phyloP scores from a whole-genome alignment of 2,329 filamentous ascomycete genomes.

The Colletotrichum melonis region DNA sequence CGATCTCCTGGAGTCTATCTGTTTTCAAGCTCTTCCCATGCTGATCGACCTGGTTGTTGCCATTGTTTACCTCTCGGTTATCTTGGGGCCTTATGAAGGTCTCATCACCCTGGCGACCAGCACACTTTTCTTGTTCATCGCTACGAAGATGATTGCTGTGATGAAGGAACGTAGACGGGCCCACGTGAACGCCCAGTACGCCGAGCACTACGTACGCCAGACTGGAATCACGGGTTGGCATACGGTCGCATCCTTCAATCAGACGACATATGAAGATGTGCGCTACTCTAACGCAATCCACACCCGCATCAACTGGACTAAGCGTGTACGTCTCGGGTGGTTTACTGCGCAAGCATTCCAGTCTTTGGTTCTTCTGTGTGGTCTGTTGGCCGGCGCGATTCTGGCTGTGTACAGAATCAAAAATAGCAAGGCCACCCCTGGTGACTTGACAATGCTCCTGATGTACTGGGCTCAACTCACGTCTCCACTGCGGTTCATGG shows the following conservation, averaged over 20 bases:
- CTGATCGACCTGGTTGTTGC: conserved; percentile 70
- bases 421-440: conserved; percentile 68
- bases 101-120: conserved; percentile 71
- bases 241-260: conserved; percentile 70
- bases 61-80: conserved; percentile 68
- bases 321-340: conserved; percentile 32
- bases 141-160: conserved; percentile 61
- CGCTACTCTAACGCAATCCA: conserved; percentile 63
- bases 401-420: conserved; percentile 74
- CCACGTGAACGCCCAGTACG: conserved; percentile 63
- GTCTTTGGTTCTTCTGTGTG: conserved; percentile 72
- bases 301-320: conserved; percentile 33
- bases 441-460: conserved; percentile 77
- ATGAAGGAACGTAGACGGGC: conserved; percentile 62
- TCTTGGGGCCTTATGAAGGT: conserved; percentile 70
- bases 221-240: conserved; percentile 69
- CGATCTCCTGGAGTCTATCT: conserved; percentile 67
- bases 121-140: conserved; percentile 65
- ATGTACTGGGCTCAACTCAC: conserved; percentile 82
- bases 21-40: conserved; percentile 70
- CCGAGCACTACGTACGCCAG: conserved; percentile 66
- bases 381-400: conserved; percentile 73
- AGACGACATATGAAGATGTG: conserved; percentile 66
- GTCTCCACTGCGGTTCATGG: conserved; percentile 77
- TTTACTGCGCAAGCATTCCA: conserved; percentile 34